These are phyloP conservation scores for Elongisporangium undulatum DNA, from an alignment of 352 stramenopile species.

Conservation along the genomic window DNA sequence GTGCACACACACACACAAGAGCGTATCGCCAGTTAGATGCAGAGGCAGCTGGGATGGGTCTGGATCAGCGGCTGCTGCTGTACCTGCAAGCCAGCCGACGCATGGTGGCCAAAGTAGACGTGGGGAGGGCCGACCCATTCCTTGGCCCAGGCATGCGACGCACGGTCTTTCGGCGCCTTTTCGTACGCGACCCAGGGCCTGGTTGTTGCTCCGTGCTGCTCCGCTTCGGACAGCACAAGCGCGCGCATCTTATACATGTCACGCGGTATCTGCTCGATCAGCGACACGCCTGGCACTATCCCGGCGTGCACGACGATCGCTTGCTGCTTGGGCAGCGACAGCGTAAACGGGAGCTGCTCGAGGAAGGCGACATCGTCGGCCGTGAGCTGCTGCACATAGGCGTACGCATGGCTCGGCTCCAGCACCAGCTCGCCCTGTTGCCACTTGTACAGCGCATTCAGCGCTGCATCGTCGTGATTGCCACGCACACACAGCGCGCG, in stretches of 20 bases:
- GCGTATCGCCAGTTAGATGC: background rate
- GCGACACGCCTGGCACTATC: conserved; percentile 41
- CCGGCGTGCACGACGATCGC: conserved; percentile 74
- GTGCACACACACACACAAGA: conserved; percentile 1
- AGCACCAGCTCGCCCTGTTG: conserved; percentile 10
- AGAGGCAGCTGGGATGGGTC: too few relatives aligned
- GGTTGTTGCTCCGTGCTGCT: conserved; percentile 12
- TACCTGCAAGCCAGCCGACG: conserved; percentile 75
- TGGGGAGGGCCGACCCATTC: conserved; percentile 74
- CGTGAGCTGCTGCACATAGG: conserved; percentile 57
- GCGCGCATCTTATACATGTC: conserved; percentile 93
- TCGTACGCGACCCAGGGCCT: conserved; percentile 28
- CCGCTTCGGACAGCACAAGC: background rate
- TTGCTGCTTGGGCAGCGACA: conserved; percentile 57
- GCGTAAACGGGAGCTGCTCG: conserved; percentile 72
- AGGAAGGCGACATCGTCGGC: conserved; percentile 61
- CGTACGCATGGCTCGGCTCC: conserved; percentile 38
- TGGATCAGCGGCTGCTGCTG: too few relatives aligned
- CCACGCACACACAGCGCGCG: conserved; percentile 59
- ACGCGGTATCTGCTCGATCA: conserved; percentile 81
- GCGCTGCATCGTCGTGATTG: conserved; percentile 78
- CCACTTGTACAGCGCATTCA: conserved; percentile 57
- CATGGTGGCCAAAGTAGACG: conserved; percentile 92
- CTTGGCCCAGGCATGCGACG: conserved; percentile 57
- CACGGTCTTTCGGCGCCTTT: conserved; percentile 15